Conservation (phyloP, 1,139 yeast genomes). For the Debaryomycetaceae sp. region DNA sequence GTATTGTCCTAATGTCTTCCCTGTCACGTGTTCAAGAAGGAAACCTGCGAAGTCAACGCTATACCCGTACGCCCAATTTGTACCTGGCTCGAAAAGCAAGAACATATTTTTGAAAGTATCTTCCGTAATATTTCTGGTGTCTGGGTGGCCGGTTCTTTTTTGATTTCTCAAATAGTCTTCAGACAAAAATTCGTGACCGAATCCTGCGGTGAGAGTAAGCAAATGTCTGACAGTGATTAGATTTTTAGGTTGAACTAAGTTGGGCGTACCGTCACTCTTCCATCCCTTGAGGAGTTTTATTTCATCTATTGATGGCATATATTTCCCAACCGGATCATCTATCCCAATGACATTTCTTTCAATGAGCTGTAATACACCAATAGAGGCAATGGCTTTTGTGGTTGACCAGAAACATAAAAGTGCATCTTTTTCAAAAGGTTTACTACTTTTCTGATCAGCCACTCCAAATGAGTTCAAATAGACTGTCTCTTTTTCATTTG, state of each 20-base stretch:
- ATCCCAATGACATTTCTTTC: constrained; percentile 18
- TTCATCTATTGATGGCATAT: constrained; percentile 14
- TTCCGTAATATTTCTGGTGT: constrained; percentile 1
- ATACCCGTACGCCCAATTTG: constrained; percentile 16
- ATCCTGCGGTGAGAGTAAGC: constrained; percentile 17
- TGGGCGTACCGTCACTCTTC: constrained; percentile 13
- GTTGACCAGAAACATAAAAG: constrained; percentile 10
- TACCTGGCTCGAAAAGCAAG: constrained; percentile 18
- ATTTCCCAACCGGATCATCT: constrained; percentile 17
- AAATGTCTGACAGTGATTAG: constrained; percentile 15
- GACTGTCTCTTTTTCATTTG: constrained; percentile 11
- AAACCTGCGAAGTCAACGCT: constrained; percentile 17
- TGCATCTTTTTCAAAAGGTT: constrained; percentile 8
- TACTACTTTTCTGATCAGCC: constrained; percentile 3
- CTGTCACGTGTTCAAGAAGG: constrained; percentile 15
- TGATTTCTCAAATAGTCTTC: constrained; percentile 8
- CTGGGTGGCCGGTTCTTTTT: constrained; percentile 7
- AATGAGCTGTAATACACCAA: constrained; percentile 16
- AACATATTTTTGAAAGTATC: constrained; percentile 8
- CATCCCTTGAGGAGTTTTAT: constrained; percentile 11
- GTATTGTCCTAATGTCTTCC: constrained; percentile 13
- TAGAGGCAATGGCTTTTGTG: constrained; percentile 17
- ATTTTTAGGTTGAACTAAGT: constrained; percentile 8
- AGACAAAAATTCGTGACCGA: constrained; percentile 14
- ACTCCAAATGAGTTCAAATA: constrained; percentile 13